Base-by-base conservation (phyloP, 805 yeast genomes). In the Scheffersomyces stipitis region DNA sequence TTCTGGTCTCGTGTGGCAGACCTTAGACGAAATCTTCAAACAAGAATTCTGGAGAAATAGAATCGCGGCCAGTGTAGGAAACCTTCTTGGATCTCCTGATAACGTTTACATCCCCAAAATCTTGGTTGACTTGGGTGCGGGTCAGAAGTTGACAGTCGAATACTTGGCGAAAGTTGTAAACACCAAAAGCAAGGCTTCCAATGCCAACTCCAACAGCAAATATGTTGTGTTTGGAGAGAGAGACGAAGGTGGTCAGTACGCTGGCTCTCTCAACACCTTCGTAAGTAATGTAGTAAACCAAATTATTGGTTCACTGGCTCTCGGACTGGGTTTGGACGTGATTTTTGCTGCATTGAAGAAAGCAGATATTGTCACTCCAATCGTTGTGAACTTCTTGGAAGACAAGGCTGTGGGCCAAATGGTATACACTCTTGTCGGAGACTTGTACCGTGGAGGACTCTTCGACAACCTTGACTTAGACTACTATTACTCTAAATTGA, bases 181-280 rank as follows among this genome's bases (percentile, higher is more conserved):
- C 37, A 52, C 63, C 18, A 47, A 52, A 31, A 56, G 60, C 37
- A 58, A 62, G 44, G n/a, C n/a, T n/a, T 60, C 56, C 31, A 48
- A 22, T 40, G 40, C 33, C 31, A 33, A 28, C 41, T 10, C 33
- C 9, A 36, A 22, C 15, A 32, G 26, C 17, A 32, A 38, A 17
- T 15, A 32, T 6, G 41, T 32, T 13, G 30, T 23, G 3, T 24
- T 34, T 14, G 16, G 18, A 8, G 33, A 39, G 23, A 34, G 45
- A 22, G 45, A 29, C 15, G 18, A 27, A 18, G 32, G 18, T 27
- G 41, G 41, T 22, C 34, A 44, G 14, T 54, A 48, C 34, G 34
- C 45, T 9, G 73, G 74, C 5, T 54, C 68, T 4, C 61, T 69
- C 2, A 41, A 43, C 29, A 40, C 50, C 3, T 67, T 68, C 36